Evolutionary conservation across 2,329 filamentous ascomycete species (phyloP).

Genomic region (Tolypocladium endophyticum): DNA sequence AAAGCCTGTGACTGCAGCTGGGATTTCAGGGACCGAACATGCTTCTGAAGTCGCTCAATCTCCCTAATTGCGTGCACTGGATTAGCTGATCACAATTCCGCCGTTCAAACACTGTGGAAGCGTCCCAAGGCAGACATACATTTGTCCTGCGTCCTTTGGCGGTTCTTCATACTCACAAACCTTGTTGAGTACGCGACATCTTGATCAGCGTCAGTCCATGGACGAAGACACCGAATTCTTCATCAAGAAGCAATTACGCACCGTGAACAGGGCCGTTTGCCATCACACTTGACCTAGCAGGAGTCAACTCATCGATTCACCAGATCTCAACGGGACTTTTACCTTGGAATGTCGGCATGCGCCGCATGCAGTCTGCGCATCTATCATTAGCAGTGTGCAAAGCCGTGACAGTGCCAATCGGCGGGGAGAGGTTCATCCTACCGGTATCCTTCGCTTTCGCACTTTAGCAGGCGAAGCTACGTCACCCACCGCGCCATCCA

Average conservation of each 20-base stretch:
- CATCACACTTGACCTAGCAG: conserved; percentile 13
- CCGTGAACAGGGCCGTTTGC: conserved; percentile 14
- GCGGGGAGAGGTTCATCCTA: neutral
- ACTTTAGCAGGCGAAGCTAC: neutral
- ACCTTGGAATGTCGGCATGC: conserved; percentile 17
- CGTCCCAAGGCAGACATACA: conserved; percentile 2
- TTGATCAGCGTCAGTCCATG: neutral
- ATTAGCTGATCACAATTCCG: neutral
- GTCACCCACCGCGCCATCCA: neutral
- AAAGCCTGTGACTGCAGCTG: conserved; percentile 1
- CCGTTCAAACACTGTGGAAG: neutral
- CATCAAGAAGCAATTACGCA: neutral
- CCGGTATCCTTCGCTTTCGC: conserved; percentile 11
- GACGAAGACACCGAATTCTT: too few relatives aligned
- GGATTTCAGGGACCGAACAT: conserved; percentile 1
- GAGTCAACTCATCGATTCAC: neutral
- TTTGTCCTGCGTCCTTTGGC: conserved; percentile 11
- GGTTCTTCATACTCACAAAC: conserved; percentile 11
- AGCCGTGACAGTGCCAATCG: neutral
- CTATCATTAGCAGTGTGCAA: neutral
- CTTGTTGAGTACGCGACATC: conserved; percentile 11
- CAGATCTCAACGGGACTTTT: neutral
- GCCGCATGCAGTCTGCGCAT: conserved; percentile 13
- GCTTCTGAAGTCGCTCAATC: neutral
- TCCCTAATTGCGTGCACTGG: neutral